These are phyloP conservation scores for Malus asiatica DNA, from an alignment of 306 rosid species.

Conservation along the genomic window DNA sequence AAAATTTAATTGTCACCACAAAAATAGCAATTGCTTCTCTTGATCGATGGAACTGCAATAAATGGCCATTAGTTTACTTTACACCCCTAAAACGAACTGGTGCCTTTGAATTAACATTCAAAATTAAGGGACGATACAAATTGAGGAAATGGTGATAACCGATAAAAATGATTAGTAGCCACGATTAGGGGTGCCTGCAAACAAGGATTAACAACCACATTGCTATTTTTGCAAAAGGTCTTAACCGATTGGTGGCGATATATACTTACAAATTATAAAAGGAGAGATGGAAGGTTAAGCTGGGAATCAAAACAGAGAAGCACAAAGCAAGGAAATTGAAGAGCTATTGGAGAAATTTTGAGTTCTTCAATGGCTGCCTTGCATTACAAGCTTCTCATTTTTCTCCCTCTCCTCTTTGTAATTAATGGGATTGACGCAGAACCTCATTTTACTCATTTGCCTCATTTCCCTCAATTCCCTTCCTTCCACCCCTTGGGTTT, in stretches of 20 bases:
- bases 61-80: not conserved
- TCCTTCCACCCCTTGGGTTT: not conserved
- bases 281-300: slow-evolving; percentile 27
- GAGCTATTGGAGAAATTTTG: slow-evolving; percentile 25
- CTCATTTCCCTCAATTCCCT: not conserved
- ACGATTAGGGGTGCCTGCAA: not conserved
- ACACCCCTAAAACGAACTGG: not conserved
- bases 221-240: slow-evolving; percentile 15
- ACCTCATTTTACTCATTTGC: not conserved
- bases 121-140: not conserved
- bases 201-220: not conserved
- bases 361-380: slow-evolving; percentile 37
- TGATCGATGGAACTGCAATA: not conserved
- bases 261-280: slow-evolving; percentile 8
- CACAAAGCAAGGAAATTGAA: not conserved
- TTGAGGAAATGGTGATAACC: not conserved
- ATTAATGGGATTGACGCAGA: slow-evolving; percentile 4
- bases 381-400: slow-evolving; percentile 9
- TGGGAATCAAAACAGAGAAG: slow-evolving; percentile 2
- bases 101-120: not conserved
- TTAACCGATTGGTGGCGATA: slow-evolving; percentile 2
- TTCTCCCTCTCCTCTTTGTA: slow-evolving; percentile 24
- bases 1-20: not conserved
- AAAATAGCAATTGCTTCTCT: not conserved
- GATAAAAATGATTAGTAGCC: not conserved